A percentile compares a stretch with the other conserved stretches of the same genome.
These are phyloP conservation scores for Haberlea rhodopensis DNA, from an alignment of 257 asterid species.

Conservation along the genomic window DNA sequence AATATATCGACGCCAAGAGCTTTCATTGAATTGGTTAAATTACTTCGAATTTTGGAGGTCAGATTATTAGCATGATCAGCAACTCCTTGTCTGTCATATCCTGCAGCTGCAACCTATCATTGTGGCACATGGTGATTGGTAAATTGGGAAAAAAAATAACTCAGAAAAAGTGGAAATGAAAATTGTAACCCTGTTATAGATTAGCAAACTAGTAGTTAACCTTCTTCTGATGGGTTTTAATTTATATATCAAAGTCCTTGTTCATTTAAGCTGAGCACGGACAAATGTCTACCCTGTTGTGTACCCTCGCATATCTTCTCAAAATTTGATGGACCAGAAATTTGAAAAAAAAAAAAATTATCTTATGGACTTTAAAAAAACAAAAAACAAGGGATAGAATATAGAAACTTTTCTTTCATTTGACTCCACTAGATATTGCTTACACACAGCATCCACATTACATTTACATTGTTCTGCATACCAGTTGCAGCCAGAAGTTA, in stretches of 20 bases:
- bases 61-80: conserved; percentile 91
- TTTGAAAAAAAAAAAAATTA: too few relatives aligned
- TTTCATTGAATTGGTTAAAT: conserved; percentile 86
- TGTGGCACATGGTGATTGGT: conserved; percentile 24
- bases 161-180: not conserved
- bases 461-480: conserved; percentile 3
- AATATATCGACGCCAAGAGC: conserved; percentile 94
- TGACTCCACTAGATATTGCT: conserved; percentile 1
- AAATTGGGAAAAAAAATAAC: not conserved
- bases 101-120: conserved; percentile 83
- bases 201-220: not conserved
- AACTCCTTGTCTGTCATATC: conserved; percentile 88
- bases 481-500: conserved; percentile 7
- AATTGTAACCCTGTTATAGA: conserved; percentile 11
- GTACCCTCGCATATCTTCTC: not conserved
- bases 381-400: too few relatives aligned
- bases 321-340: too few relatives aligned
- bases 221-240: conserved; percentile 3
- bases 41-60: conserved; percentile 84
- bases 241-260: conserved; percentile 8
- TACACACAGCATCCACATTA: not conserved
- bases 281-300: not conserved
- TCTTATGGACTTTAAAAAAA: too few relatives aligned
- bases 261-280: conserved; percentile 11
- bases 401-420: not conserved